Evolutionary conservation across 2,329 filamentous ascomycete species (phyloP), one percentile per base, ranked within the genome.

Genomic region (Xylaria sp.): DNA sequence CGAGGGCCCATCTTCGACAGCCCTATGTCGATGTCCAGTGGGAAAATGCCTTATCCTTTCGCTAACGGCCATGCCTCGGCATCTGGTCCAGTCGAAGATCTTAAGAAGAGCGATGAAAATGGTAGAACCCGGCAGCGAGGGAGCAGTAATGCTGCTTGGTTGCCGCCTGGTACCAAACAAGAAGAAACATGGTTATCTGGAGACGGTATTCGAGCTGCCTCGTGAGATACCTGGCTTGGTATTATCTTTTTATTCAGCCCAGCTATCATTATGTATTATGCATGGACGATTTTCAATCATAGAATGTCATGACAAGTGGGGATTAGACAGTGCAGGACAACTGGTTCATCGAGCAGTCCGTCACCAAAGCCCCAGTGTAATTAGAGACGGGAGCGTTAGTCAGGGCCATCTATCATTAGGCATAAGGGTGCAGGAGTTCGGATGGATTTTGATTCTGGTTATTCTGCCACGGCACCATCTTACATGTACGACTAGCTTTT

Each of bases 131-230:
- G 82, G 46, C 79, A 80, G 23, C 83, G 85, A 56, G 83, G 82
- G 18, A 75, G 73, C 56, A 85, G 83, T 74, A 86, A 85, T 72
- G 83, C 84, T 34, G 80, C 81, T 41, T 95, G 92, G 89, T 82
- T 97, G 67, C 88, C 92, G 20, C 91, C 91, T 0, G 93, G 94
- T 8, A 97, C 93, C 1, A 94, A 89, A 77, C 92, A 95, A 79
- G 92, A 97, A 79, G 92, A 94, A 61, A 97, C 93, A 1, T 97
- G 94, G 94, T 84, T 84, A 72, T 78, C 79, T 31, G 81, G 79
- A 64, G 86, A 88, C 74, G 79, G 80, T 61, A 73, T 76, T 61
- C 75, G 65, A 37, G 73, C 69, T 59, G 70, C 71, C 15, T 70
- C 74, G 13, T 76, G 67, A 73, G 52, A 50, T 64, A 51, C 63